Conservation (phyloP, 768 basidiomycete species). For the Lyophyllum semitale region DNA sequence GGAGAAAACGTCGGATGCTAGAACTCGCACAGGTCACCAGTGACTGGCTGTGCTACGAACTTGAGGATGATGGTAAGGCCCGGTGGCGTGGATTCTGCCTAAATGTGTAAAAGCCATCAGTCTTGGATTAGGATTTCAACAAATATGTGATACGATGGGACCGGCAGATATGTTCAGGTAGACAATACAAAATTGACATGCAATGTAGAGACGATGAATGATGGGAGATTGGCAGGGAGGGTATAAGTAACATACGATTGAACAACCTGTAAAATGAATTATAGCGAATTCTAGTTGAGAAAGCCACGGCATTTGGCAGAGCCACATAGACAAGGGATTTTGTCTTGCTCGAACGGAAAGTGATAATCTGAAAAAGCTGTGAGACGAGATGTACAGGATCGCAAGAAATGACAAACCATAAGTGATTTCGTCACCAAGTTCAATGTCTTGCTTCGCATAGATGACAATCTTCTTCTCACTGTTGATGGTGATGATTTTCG, state of each 20-base stretch:
- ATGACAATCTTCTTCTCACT: slow-evolving; percentile 99
- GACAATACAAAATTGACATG: slow-evolving; percentile 19
- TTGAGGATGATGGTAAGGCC: too few species aligned
- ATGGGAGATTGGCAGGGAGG: slow-evolving; percentile 8
- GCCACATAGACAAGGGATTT: slow-evolving; percentile 92
- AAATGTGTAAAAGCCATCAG: not conserved
- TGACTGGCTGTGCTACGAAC: too few species aligned
- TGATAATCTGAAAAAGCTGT: slow-evolving; percentile 76
- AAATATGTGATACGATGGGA: slow-evolving; percentile 2
- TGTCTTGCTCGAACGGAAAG: slow-evolving; percentile 98
- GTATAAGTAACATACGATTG: slow-evolving; percentile 13
- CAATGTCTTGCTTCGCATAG: slow-evolving; percentile 95
- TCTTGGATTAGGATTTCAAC: slow-evolving; percentile 8
- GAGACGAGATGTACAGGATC: not conserved
- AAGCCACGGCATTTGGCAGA: slow-evolving; percentile 91
- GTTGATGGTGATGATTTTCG: slow-evolving; percentile 89
- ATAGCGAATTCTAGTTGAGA: slow-evolving; percentile 75
- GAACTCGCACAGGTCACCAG: too few species aligned
- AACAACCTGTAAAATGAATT: slow-evolving; percentile 19
- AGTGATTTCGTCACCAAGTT: slow-evolving; percentile 96
- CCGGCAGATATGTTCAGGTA: slow-evolving; percentile 21
- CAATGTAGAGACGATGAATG: slow-evolving; percentile 16
- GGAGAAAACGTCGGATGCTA: too few species aligned
- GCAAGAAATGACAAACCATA: slow-evolving; percentile 66
- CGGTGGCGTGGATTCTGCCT: too few species aligned